Base-by-base conservation (phyloP, 1,284 basidiomycete species). In the Moesziomyces globuligerus region DNA sequence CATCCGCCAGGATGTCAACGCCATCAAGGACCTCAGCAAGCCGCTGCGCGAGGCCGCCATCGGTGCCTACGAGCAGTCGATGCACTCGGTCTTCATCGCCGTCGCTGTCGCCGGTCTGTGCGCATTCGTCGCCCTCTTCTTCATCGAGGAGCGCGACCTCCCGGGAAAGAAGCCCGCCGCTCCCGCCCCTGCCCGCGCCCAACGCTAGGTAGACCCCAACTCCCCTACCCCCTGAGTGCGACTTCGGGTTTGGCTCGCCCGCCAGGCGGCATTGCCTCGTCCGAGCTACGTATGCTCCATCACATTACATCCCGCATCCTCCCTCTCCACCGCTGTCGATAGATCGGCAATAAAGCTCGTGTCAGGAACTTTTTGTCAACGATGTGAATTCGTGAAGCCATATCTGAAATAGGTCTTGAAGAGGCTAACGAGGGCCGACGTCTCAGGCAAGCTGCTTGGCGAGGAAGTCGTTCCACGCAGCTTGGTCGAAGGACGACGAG, bases 391-490 rank as follows among this genome's bases (percentile, higher is more conserved):
- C n/a, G n/a, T n/a, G n/a, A n/a, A n/a, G n/a, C 32, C 15, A 13
- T 17, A 17, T 3, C 3, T n/a, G n/a, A n/a, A n/a, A n/a, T n/a
- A n/a, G n/a, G 13, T 23, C n/a, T 37, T 25, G 36, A 34, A 52
- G n/a, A n/a, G n/a, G n/a, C n/a, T n/a, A n/a, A n/a, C n/a, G n/a
- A n/a, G n/a, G n/a, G n/a, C n/a, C n/a, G 9, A 5, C 17, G 11
- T 13, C 17, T 47, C 43, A 65, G 24, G 50, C 47, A 6, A 92
- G 86, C 74, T 89, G 91, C 58, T 87, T 85, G 50, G 85, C 85
- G 24, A 98, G 85, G 84, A 91, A 98, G 58, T 90, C 88, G 29
- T 84, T 85, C 95, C 95, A 97, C 76, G 97, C 91, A 45, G 87
- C 86, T 77, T 89, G 87, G 6, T 87, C 89, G 89, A 92, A 98